Percentiles rank a stretch among this genome's conserved stretches.
Conservation (phyloP, 23 red algal genomes). For the Gracilaria domingensis region DNA sequence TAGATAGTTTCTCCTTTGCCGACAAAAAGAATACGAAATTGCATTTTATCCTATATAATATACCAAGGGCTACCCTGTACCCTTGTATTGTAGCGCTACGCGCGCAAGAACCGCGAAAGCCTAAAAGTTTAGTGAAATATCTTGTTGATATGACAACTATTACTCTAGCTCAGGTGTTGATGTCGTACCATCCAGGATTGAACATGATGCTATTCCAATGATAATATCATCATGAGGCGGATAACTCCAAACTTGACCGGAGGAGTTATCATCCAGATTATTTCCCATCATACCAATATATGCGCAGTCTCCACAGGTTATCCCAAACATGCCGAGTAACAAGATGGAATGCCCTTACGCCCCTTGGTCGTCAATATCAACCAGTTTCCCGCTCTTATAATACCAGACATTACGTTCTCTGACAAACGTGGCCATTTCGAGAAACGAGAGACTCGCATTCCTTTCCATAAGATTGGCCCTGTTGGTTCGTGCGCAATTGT, state of each 20-base stretch:
- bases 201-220: no score
- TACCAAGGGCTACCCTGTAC: no score
- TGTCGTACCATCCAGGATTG: no score
- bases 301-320: neutral
- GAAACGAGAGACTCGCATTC: constrained; percentile 60
- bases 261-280: neutral
- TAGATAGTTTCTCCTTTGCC: no score
- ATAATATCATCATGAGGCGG: no score
- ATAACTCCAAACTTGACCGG: neutral
- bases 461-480: constrained; percentile 56
- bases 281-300: neutral
- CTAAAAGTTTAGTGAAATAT: no score
- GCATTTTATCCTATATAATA: neutral
- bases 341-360: neutral
- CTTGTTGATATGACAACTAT: no score
- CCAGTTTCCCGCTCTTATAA: constrained; percentile 81
- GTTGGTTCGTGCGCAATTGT: neutral
- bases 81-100: no score
- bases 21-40: neutral
- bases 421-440: constrained; percentile 85
- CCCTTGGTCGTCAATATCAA: constrained; percentile 75
- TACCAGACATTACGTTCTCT: constrained; percentile 82
- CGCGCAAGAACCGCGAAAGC: no score
- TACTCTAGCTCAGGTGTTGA: no score
- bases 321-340: neutral